phyloP scores from a whole-genome alignment of 495 filamentous ascomycete species.

The Clavariopsis aquatica region DNA sequence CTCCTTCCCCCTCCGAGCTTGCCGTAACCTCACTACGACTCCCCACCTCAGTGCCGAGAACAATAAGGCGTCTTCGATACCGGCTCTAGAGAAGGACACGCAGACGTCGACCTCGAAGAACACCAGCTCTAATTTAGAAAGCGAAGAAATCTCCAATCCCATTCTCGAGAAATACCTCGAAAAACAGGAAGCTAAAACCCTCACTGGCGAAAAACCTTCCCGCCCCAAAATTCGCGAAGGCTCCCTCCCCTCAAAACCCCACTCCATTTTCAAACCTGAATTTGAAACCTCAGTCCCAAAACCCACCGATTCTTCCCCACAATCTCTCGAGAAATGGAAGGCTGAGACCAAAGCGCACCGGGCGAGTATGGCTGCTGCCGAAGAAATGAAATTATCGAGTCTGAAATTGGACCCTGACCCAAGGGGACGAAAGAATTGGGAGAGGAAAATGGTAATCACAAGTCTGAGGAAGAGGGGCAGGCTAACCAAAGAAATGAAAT shows the following conservation, averaged over 20 bases:
- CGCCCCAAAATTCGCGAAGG: slow-evolving; percentile 1
- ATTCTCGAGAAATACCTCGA: slow-evolving; percentile 41
- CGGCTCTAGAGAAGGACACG: too few species aligned
- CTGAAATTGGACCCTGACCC: slow-evolving; percentile 67
- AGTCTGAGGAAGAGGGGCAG: slow-evolving; percentile 67
- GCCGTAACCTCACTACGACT: not conserved
- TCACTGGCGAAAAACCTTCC: not conserved
- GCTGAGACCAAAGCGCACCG: not conserved
- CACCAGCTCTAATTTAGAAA: too few species aligned
- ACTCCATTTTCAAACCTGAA: not conserved
- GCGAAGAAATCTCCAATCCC: slow-evolving; percentile 33
- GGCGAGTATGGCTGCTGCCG: not conserved
- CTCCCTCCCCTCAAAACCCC: not conserved
- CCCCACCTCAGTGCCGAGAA: not conserved
- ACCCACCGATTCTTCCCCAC: not conserved
- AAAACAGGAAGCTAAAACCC: slow-evolving; percentile 18
- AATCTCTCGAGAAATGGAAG: not conserved
- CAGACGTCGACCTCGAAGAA: not conserved
- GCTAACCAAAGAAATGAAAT: slow-evolving; percentile 60
- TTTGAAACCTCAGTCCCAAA: not conserved
- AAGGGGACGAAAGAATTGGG: slow-evolving; percentile 64
- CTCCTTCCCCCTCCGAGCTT: slow-evolving; percentile 13
- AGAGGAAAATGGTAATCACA: slow-evolving; percentile 77
- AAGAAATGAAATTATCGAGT: slow-evolving; percentile 35
- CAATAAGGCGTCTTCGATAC: too few species aligned